phyloP scores from a whole-genome alignment of 345 rosid genomes.

The Salix koriyanagi region DNA sequence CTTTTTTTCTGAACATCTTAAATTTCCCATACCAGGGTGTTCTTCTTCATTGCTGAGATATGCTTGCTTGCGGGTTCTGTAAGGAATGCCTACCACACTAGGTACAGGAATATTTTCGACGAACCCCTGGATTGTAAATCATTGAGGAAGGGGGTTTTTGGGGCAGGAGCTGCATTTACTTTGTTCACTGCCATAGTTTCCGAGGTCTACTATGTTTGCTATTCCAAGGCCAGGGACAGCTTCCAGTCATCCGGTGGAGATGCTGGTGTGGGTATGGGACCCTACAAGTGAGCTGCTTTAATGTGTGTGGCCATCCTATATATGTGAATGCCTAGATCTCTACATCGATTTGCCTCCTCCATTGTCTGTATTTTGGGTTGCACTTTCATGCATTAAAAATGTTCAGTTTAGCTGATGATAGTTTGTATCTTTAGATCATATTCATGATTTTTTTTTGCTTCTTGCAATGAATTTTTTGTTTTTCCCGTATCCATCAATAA shows the following conservation, averaged over 20 bases:
- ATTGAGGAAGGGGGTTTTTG: conserved; percentile 89
- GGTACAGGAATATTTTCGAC: conserved; percentile 62
- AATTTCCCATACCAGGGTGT: conserved; percentile 14
- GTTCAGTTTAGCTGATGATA: not conserved
- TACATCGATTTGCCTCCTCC: not conserved
- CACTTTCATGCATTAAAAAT: not conserved
- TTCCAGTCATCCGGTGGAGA: conserved; percentile 51
- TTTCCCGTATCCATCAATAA: not conserved
- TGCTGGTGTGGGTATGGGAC: conserved; percentile 52
- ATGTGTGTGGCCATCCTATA: not conserved
- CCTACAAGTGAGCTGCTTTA: conserved; percentile 40
- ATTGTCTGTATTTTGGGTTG: not conserved
- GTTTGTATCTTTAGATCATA: not conserved
- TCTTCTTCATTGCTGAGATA: conserved; percentile 75
- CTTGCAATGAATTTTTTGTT: not conserved
- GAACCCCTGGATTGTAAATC: conserved; percentile 72
- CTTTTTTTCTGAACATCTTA: not conserved
- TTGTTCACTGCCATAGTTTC: conserved; percentile 71
- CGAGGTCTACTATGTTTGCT: conserved; percentile 68
- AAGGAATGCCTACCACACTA: conserved; percentile 91
- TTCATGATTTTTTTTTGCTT: not conserved
- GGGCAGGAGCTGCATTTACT: conserved; percentile 82
- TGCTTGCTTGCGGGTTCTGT: conserved; percentile 90
- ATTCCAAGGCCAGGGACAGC: conserved; percentile 65
- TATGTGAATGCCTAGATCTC: not conserved